These are phyloP conservation scores for Castanospermum australe DNA, from an alignment of 306 rosid genomes.

Conservation along the genomic window DNA sequence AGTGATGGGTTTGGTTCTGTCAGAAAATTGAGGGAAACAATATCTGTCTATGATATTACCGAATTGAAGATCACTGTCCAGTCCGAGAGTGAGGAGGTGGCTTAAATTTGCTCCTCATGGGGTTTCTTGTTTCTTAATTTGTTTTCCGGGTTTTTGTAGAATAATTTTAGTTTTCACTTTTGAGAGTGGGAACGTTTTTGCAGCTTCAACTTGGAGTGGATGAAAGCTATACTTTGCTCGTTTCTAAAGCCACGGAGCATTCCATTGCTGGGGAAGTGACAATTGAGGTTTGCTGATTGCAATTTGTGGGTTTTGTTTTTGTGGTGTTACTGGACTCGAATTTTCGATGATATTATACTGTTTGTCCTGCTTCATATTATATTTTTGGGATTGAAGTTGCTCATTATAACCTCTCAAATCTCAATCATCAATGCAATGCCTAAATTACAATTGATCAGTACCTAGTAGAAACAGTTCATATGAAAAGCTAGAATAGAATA, in stretches of 20 bases:
- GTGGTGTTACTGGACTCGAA: neutral
- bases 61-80: slow-evolving; percentile 56
- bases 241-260: slow-evolving; percentile 49
- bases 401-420: neutral
- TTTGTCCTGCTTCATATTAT: neutral
- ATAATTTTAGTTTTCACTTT: slow-evolving; percentile 6
- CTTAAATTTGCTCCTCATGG: neutral
- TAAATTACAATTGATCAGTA: neutral
- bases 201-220: slow-evolving; percentile 96
- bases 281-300: slow-evolving; percentile 57
- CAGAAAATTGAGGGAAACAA: slow-evolving; percentile 38
- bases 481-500: neutral
- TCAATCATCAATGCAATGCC: neutral
- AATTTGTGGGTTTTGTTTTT: neutral
- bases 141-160: neutral
- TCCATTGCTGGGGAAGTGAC: slow-evolving; percentile 55
- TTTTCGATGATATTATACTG: neutral
- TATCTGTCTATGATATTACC: slow-evolving; percentile 42
- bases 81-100: slow-evolving; percentile 59
- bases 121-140: neutral
- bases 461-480: neutral
- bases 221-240: slow-evolving; percentile 76
- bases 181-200: neutral
- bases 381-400: neutral
- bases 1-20: slow-evolving; percentile 27